Base-by-base conservation (phyloP, 495 filamentous ascomycete genomes). In the Xylaria scruposa region DNA sequence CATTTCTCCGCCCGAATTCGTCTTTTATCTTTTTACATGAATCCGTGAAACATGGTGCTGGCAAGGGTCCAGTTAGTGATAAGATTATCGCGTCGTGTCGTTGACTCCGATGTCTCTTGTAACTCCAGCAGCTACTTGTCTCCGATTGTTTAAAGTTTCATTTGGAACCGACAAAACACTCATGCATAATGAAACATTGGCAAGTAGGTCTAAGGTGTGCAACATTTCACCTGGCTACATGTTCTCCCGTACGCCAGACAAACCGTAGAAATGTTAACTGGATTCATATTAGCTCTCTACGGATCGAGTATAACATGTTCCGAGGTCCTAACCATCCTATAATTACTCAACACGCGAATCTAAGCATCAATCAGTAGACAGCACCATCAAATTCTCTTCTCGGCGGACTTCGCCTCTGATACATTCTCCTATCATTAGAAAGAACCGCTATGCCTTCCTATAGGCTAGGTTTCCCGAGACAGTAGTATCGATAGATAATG, bases 1-100 rank as follows among this genome's bases (percentile, higher is more conserved):
- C 73, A 74, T 70, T 72, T 70, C 54, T 46, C 68, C n/a, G 67
- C 68, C 75, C 71, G 56, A 72, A 53, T 7, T 58, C 58, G 24
- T 62, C 24, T 40, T 56, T 12, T n/a, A 5, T 60, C 19, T 67
- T 19, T 9, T 44, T n/a, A 46, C n/a, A 31, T 53, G 31, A 42
- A 24, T 21, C 5, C 29, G 33, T 67, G 42, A 65, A 49, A 31
- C 13, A 1, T 24, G 1, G 1, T 64, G 61, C 24, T 17, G 24
- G 33, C 38, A 9, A 64, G 12, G 24, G 1, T 15, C 40, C 61
- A 47, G 10, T 17, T 10, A 19, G 38, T 63, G 60, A 63, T 21
- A 44, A 26, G 36, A 63, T 15, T n/a, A n/a, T n/a, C n/a, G n/a
- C n/a, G 26, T 26, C 9, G 19, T 12, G 6, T 63, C 21, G 31